Conservation (phyloP, 352 stramenopile genomes). For the Globisporangium cylindrosporum region DNA sequence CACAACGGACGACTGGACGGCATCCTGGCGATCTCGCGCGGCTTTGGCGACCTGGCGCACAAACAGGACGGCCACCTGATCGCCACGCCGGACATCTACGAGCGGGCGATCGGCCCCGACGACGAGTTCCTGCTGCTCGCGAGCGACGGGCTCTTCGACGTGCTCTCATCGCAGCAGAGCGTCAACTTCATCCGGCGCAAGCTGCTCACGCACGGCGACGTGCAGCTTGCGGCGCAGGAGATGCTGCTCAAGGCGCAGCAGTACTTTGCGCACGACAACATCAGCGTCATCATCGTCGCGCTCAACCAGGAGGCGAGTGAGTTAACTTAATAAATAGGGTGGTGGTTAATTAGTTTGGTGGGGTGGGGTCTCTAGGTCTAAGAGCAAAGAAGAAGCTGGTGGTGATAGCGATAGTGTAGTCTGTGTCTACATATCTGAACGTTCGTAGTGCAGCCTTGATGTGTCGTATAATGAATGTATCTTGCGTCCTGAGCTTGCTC, state of each 20-base stretch:
- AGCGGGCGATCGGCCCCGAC: slow-evolving; percentile 48
- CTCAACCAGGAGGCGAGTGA: slow-evolving; percentile 56
- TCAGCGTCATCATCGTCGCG: slow-evolving; percentile 86
- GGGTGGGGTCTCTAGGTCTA: slow-evolving; percentile 7
- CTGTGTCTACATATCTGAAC: neutral
- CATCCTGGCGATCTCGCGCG: slow-evolving; percentile 83
- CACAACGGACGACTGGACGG: slow-evolving; percentile 88
- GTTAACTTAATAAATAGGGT: slow-evolving; percentile 21
- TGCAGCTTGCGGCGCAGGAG: slow-evolving; percentile 87
- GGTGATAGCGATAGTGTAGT: neutral
- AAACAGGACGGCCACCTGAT: slow-evolving; percentile 88
- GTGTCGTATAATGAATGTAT: slow-evolving; percentile 11
- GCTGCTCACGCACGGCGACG: slow-evolving; percentile 82
- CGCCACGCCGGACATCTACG: slow-evolving; percentile 75
- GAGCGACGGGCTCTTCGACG: slow-evolving; percentile 91
- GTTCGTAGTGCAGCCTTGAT: neutral
- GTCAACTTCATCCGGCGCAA: slow-evolving; percentile 91
- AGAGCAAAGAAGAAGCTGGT: neutral
- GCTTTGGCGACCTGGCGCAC: slow-evolving; percentile 88
- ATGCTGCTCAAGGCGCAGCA: slow-evolving; percentile 86
- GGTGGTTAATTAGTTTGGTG: neutral
- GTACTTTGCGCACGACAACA: slow-evolving; percentile 91
- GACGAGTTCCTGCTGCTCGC: slow-evolving; percentile 91
- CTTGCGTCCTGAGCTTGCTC: neutral
- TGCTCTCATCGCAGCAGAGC: slow-evolving; percentile 86